Percentiles rank a stretch among this genome's conserved stretches.
Evolutionary conservation across 2,329 filamentous ascomycete genomes (phyloP).

Genomic region (Claviceps digitariae): DNA sequence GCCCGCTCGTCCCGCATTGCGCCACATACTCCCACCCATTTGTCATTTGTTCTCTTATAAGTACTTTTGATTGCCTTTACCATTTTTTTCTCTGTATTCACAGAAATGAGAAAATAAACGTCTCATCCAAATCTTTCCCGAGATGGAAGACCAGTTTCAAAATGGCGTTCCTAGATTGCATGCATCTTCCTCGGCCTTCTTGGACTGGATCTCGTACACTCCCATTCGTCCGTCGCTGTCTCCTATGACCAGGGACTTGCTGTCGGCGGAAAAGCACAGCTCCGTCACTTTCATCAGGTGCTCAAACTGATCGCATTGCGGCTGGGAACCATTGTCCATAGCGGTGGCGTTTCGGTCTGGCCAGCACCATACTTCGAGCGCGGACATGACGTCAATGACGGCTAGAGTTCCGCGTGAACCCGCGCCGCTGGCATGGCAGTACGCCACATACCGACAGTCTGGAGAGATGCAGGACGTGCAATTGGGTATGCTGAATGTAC

Average conservation of each 20-base stretch:
- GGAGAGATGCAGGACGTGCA: slow-evolving; percentile 24
- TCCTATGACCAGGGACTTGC: slow-evolving; percentile 22
- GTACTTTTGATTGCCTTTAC: too few species aligned
- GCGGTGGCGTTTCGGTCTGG: slow-evolving; percentile 18
- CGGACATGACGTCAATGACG: slow-evolving; percentile 24
- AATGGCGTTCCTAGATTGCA: too few species aligned
- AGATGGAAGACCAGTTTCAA: too few species aligned
- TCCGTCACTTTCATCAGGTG: slow-evolving; percentile 23
- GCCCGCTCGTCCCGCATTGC: neutral
- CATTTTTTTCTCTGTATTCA: too few species aligned
- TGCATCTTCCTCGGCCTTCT: neutral
- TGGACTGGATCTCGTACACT: slow-evolving; percentile 22
- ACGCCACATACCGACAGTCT: slow-evolving; percentile 27
- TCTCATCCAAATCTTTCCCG: too few species aligned
- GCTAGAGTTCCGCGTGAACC: slow-evolving; percentile 20
- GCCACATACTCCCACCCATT: neutral
- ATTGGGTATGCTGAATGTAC: slow-evolving; percentile 26
- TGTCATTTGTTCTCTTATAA: neutral
- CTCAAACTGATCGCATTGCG: slow-evolving; percentile 19
- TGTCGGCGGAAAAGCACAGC: slow-evolving; percentile 24
- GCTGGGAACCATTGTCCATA: slow-evolving; percentile 10
- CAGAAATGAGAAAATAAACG: too few species aligned
- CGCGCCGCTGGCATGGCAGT: slow-evolving; percentile 22
- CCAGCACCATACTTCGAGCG: slow-evolving; percentile 25
- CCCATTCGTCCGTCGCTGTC: slow-evolving; percentile 20